Conservation (phyloP, 1,284 basidiomycete species). For the Cystobasidium slooffiae region DNA sequence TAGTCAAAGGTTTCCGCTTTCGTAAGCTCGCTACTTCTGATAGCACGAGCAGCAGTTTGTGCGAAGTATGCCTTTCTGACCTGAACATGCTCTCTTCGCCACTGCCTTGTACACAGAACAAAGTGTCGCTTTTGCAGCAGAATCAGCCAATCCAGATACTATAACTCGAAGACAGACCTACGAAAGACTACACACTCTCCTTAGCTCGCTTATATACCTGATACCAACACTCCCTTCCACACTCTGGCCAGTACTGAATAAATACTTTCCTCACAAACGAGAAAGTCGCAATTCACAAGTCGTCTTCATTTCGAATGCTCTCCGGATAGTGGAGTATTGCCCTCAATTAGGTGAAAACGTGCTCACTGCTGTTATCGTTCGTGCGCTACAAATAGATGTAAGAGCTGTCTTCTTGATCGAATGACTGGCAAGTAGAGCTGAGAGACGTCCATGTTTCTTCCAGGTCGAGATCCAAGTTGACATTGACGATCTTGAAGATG, state of each 20-base stretch:
- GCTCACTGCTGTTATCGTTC: slow-evolving; percentile 81
- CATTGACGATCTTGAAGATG: slow-evolving; percentile 85
- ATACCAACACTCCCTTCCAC: slow-evolving; percentile 87
- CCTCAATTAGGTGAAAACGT: slow-evolving; percentile 85
- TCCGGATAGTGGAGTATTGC: slow-evolving; percentile 85
- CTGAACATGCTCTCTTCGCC: neutral
- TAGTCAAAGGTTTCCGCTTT: slow-evolving; percentile 82
- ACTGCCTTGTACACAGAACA: slow-evolving; percentile 26
- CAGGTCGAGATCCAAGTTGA: slow-evolving; percentile 97
- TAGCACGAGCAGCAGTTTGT: neutral
- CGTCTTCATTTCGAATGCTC: slow-evolving; percentile 88
- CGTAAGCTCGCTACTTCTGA: slow-evolving; percentile 64
- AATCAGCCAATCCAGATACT: slow-evolving; percentile 56
- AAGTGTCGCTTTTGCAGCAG: slow-evolving; percentile 33
- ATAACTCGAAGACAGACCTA: slow-evolving; percentile 83
- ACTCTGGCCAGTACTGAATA: slow-evolving; percentile 79
- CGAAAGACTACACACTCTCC: slow-evolving; percentile 80
- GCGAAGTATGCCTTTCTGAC: neutral
- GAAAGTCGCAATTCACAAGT: slow-evolving; percentile 79
- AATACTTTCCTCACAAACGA: slow-evolving; percentile 90
- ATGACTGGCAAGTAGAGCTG: neutral
- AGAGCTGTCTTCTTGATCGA: slow-evolving; percentile 51
- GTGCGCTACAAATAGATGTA: slow-evolving; percentile 93
- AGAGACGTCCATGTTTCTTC: neutral
- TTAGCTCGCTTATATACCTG: slow-evolving; percentile 81